phyloP scores from a whole-genome alignment of 2,329 filamentous ascomycete genomes.

The Arthrobotrys conoides region DNA sequence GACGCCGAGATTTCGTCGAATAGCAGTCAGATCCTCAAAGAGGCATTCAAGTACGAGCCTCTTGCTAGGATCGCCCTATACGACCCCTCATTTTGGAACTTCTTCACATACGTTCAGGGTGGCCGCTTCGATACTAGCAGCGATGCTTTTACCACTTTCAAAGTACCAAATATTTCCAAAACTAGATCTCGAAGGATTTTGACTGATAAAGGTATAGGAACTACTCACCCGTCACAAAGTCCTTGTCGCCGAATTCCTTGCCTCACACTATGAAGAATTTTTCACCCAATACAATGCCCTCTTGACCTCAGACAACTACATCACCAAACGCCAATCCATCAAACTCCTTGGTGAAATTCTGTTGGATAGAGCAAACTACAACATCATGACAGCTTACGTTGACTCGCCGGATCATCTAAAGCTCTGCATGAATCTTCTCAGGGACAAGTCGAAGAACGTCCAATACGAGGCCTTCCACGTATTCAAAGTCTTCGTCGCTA shows the following conservation, averaged over 20 bases:
- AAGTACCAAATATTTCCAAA: slow-evolving; percentile 70
- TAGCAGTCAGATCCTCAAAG: slow-evolving; percentile 64
- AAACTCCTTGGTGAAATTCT: slow-evolving; percentile 96
- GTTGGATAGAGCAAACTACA: slow-evolving; percentile 95
- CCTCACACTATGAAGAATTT: slow-evolving; percentile 89
- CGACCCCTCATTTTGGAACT: slow-evolving; percentile 96
- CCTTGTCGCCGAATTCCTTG: slow-evolving; percentile 87
- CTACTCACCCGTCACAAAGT: slow-evolving; percentile 94
- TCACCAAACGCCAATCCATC: slow-evolving; percentile 97
- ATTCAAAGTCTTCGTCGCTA: slow-evolving; percentile 99
- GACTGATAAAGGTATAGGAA: slow-evolving; percentile 73
- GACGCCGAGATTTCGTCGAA: slow-evolving; percentile 64
- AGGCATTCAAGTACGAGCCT: slow-evolving; percentile 83
- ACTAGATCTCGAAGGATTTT: slow-evolving; percentile 48
- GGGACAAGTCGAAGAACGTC: slow-evolving; percentile 98
- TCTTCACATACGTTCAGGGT: slow-evolving; percentile 97
- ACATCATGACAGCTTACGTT: slow-evolving; percentile 97
- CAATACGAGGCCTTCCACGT: slow-evolving; percentile 99
- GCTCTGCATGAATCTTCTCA: slow-evolving; percentile 96
- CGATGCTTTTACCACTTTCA: slow-evolving; percentile 97
- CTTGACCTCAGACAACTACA: slow-evolving; percentile 92
- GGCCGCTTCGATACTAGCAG: slow-evolving; percentile 96
- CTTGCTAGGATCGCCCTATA: slow-evolving; percentile 93
- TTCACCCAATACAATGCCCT: slow-evolving; percentile 90
- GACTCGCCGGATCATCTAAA: slow-evolving; percentile 96